A percentile compares a stretch with the other conserved stretches of the same genome.
Conservation (phyloP, 2,329 filamentous ascomycete genomes). For the Colletotrichum paranaense region DNA sequence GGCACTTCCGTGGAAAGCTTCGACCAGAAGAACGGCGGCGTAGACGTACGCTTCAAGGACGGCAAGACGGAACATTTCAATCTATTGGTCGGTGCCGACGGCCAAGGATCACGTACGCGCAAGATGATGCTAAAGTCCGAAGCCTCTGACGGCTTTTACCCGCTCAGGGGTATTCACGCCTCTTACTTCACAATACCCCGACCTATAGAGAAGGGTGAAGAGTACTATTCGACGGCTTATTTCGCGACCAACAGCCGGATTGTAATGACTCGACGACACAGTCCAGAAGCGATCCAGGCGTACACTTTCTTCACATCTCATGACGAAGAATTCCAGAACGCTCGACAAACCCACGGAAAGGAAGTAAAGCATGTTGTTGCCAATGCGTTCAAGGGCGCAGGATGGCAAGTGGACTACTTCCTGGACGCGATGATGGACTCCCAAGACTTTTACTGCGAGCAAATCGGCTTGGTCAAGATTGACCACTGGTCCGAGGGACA, state of each 20-base stretch:
- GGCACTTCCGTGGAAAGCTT: conserved; percentile 44
- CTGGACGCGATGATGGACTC: conserved; percentile 52
- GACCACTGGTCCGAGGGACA: conserved; percentile 56
- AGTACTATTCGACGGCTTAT: conserved; percentile 51
- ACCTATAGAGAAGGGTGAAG: conserved; percentile 44
- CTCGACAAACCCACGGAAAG: conserved; percentile 44
- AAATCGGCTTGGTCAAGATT: conserved; percentile 57
- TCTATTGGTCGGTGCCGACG: conserved; percentile 65
- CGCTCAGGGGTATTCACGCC: conserved; percentile 38
- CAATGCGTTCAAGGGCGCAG: conserved; percentile 53
- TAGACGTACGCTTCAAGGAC: conserved; percentile 51
- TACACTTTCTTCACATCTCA: conserved; percentile 47
- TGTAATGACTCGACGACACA: conserved; percentile 54
- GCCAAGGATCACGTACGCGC: conserved; percentile 59
- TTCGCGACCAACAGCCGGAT: conserved; percentile 47
- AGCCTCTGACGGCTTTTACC: conserved; percentile 35
- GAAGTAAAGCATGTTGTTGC: conserved; percentile 53
- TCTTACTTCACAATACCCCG: conserved; percentile 41
- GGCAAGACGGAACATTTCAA: conserved; percentile 57
- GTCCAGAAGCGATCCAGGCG: conserved; percentile 48
- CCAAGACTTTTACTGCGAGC: conserved; percentile 59
- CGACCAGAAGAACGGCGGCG: conserved; percentile 36
- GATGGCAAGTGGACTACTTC: conserved; percentile 57
- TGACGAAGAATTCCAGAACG: conserved; percentile 41
- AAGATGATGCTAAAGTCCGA: conserved; percentile 46